Base-by-base conservation (phyloP, 2,329 filamentous ascomycete genomes). In the Arthrobotrys conoides region DNA sequence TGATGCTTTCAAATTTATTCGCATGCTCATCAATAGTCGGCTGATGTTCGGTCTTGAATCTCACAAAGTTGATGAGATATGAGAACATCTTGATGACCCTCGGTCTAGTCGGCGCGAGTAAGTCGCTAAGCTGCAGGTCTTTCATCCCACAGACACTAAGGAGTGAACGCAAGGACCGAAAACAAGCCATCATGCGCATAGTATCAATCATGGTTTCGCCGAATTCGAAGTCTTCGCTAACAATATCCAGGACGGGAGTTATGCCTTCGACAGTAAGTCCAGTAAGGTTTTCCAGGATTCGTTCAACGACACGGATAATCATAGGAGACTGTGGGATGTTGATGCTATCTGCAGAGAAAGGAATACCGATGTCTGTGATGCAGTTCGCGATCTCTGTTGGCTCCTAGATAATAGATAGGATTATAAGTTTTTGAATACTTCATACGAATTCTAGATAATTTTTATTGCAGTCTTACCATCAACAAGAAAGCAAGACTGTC, bases 1-100 rank as follows among this genome's bases (percentile, higher is more conserved):
- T 97, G 0, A 92, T 94, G 76, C 89, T 90, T 85, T 97, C 93
- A 12, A 92, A 90, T 82, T 93, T 94, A 87, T 97, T 96, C 86
- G 96, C 96, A 85, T 98, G 92, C 84, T 96, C 90, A 84, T 97
- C 94, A 80, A 98, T 97, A 33, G 96, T 90, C 46, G 87, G 87
- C 0, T 94, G 96, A 85, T 98, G 95, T 80, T 92, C 94, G 86
- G 75, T 79, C 82, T 96, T 92, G 86, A 98, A 99, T 67, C 96
- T 91, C 81, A 98, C 94, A 85, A 99, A 99, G 86, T 99, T 99
- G 87, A 99, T 99, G 80, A 98, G 89, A 85, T 97, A 97, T 81
- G 93, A 97, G 84, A 99, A 96, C 83, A 98, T 96, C 86, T 96
- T 97, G 83, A 95, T 92, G 14, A 98, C 88, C 53, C 96, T 92